Evolutionary conservation across 2,329 filamentous ascomycete genomes (phyloP), one percentile per base, ranked within the genome.

Genomic region (Colletotrichum gloeosporioides): DNA sequence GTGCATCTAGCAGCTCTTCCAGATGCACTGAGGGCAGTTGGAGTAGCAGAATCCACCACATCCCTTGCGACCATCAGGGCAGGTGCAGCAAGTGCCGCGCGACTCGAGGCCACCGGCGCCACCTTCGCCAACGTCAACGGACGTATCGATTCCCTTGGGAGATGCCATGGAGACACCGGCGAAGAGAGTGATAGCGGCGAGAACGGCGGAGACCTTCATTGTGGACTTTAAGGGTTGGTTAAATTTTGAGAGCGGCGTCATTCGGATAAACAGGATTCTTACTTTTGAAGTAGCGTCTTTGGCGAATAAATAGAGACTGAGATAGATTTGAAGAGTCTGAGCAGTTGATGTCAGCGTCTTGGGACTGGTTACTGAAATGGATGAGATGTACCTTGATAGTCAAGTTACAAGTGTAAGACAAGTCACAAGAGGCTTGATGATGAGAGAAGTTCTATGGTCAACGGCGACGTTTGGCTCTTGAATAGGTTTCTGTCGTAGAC

Each of bases 361-460:
- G 18, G 39, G 39, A 49, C 39, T 6, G 39, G 39, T n/a, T 49
- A 9, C 18, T 49, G 0, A n/a, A 4, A 3, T n/a, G 39, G 9
- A 49, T 49, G 39, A 49, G 39, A n/a, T 49, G 18, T 49, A n/a
- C 4, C 5, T 49, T 49, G 39, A 9, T 49, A n/a, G 39, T 49
- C 18, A 49, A n/a, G 39, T n/a, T 49, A 18, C 5, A 49, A n/a
- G 0, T 49, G 18, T 49, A 0, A 49, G 18, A 49, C 39, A 34
- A 34, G 32, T 13, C 32, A 34, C 32, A 49, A n/a, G 39, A 49
- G 18, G 39, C 39, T 49, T 49, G 18, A 49, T 49, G 39, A 49
- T n/a, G 39, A 49, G 39, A 4, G 5, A n/a, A 4, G 3, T 0
- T 18, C 39, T 49, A n/a, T 0, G 5, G 8, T 49, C 39, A 49